Evolutionary conservation across 805 yeast species (phyloP), one percentile per base, ranked within the genome.

Genomic region (Candida takata): DNA sequence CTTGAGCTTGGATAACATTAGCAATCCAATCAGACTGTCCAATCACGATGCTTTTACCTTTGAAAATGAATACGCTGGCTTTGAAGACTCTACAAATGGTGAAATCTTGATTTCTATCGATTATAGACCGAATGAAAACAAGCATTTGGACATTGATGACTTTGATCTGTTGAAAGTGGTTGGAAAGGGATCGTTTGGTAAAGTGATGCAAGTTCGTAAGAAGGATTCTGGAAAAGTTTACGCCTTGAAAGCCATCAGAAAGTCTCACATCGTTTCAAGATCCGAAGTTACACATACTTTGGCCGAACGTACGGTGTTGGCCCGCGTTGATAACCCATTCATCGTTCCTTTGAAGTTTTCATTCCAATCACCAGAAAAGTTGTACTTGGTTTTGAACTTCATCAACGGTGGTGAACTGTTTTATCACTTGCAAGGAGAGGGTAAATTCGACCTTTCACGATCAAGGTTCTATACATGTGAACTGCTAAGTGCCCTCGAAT

Each of bases 171-270:
- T 92, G 48, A 92, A 92, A 61, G 98, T 92, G 16, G 86, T 92
- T 37, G 98, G 98, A 25, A 92, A 92, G 58, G 98, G 98, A 7
- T 87, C 97, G 8, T 92, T 92, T 58, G 98, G 98, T 35, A 92
- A 92, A 62, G 98, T 92, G 36, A 92, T 92, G 97, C 98, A 92
- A 61, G 98, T 92, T 28, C 79, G 87, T 44, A 92, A 92, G 62
- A 85, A 84, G 50, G 98, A 92, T 60, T 92, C 98, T 3, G 82
- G 82, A 45, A 94, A 90, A 57, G 79, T 92, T 17, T 92, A 92
- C 59, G 98, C 98, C 2, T 67, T 92, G 55, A 92, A 92, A 60
- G 87, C 97, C 0, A 77, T 92, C 44, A 72, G 97, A 49, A 92
- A 92, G 58, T 85, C 95, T 14, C 95, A 92, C 55, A 87, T 92